Evolutionary conservation across 192 early-diverging fungal genomes (phyloP).

Genomic region (Podila epicladia): DNA sequence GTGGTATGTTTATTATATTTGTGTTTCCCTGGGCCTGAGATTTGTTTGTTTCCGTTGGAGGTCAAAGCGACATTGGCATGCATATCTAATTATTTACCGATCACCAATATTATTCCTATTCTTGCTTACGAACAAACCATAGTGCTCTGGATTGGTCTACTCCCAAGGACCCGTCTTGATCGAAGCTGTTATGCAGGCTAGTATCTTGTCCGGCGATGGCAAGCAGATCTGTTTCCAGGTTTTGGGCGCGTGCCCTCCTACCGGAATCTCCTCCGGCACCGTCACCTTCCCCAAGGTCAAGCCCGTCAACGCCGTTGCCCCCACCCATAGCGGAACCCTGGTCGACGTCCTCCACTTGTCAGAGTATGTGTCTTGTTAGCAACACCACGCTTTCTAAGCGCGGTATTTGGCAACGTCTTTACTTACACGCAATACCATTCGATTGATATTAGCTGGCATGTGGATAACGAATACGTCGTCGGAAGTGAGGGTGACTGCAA

Average conservation of each 20-base stretch:
- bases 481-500: conserved; percentile 60
- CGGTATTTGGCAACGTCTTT: conserved; percentile 14
- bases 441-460: conserved; percentile 6
- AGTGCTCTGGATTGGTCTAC: conserved; percentile 61
- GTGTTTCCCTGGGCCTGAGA: background rate
- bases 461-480: conserved; percentile 33
- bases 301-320: conserved; percentile 36
- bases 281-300: conserved; percentile 58
- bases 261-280: conserved; percentile 37
- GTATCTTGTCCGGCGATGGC: conserved; percentile 46
- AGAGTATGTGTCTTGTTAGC: conserved; percentile 51
- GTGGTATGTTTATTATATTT: conserved; percentile 47
- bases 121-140: background rate
- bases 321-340: conserved; percentile 25
- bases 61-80: background rate
- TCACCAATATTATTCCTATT: background rate
- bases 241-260: conserved; percentile 55
- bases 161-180: conserved; percentile 57
- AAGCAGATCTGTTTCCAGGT: conserved; percentile 57
- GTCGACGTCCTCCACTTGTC: conserved; percentile 60
- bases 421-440: conserved; percentile 9
- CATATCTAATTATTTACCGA: conserved; percentile 1
- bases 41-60: conserved; percentile 1
- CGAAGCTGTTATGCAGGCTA: conserved; percentile 50
- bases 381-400: background rate